Conservation (phyloP, 768 basidiomycete species). For the Erythrobasidium yunnanense region DNA sequence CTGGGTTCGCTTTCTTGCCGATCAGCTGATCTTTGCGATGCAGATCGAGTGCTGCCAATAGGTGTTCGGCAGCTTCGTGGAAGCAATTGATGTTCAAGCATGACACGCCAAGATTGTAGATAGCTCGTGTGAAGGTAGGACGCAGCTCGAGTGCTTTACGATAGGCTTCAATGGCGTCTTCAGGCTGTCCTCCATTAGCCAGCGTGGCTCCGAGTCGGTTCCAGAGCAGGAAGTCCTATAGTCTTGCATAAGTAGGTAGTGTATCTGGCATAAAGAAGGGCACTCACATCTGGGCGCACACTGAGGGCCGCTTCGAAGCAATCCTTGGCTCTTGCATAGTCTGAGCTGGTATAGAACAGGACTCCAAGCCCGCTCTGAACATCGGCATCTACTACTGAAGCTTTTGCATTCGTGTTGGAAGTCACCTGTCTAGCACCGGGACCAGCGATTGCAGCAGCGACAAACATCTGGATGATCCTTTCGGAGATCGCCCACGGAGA, state of each 20-base stretch:
- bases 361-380: constrained; percentile 89
- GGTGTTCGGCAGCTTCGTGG: constrained; percentile 92
- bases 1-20: constrained; percentile 7
- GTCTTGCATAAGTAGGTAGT: background rate
- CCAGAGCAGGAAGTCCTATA: constrained; percentile 83
- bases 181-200: constrained; percentile 86
- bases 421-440: constrained; percentile 59
- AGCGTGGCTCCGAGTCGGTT: constrained; percentile 87
- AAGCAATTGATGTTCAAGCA: constrained; percentile 92
- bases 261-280: background rate
- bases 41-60: constrained; percentile 68
- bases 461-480: constrained; percentile 68
- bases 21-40: constrained; percentile 44
- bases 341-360: constrained; percentile 73
- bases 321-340: constrained; percentile 81
- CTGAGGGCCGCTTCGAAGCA: constrained; percentile 84
- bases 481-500: constrained; percentile 67
- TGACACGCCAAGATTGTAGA: constrained; percentile 95
- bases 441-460: constrained; percentile 70
- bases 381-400: constrained; percentile 53
- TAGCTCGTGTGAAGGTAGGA: constrained; percentile 91
- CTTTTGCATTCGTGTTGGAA: constrained; percentile 12
- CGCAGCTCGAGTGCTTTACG: constrained; percentile 76
- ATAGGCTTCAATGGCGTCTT: constrained; percentile 63
- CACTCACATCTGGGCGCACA: constrained; percentile 57